Evolutionary conservation across 1,284 basidiomycete genomes (phyloP).

Genomic region (Prillingera fragicola): DNA sequence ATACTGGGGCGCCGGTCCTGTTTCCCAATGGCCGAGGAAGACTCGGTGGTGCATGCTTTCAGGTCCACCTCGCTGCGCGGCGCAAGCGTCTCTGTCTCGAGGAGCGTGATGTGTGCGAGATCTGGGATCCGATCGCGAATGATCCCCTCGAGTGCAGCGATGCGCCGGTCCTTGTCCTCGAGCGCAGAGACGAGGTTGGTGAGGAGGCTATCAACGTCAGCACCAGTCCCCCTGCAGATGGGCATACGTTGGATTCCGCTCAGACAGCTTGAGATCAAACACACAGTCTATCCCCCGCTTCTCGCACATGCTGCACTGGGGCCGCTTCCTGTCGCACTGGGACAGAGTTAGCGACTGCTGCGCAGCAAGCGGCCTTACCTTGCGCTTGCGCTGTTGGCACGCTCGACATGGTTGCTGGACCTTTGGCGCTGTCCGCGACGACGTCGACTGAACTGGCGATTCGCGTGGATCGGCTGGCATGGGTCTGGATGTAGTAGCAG

Average conservation of each 20-base stretch:
- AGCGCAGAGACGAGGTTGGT: slow-evolving; percentile 7
- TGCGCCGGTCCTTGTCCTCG: slow-evolving; percentile 10
- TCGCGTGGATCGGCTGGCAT: no score
- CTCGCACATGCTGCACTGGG: slow-evolving; percentile 11
- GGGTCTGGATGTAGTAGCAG: no score
- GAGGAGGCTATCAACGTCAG: slow-evolving; percentile 8
- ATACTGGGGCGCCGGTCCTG: no score
- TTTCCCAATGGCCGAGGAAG: no score
- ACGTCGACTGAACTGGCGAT: no score
- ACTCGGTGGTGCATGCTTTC: no score
- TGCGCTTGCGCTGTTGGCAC: slow-evolving; percentile 15
- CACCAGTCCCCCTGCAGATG: no score
- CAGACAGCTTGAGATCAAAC: slow-evolving; percentile 10
- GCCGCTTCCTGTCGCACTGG: slow-evolving; percentile 11
- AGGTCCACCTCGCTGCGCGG: no score
- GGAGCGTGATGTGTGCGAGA: background rate
- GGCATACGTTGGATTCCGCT: slow-evolving; percentile 11
- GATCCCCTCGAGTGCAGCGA: slow-evolving; percentile 4
- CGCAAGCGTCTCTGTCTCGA: no score
- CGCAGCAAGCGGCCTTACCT: background rate
- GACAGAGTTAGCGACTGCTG: background rate
- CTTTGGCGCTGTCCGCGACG: slow-evolving; percentile 3
- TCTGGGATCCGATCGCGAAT: slow-evolving; percentile 3
- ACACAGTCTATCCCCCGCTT: slow-evolving; percentile 9
- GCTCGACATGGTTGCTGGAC: slow-evolving; percentile 10